Evolutionary conservation across 257 asterid species (phyloP).

Genomic region (Solanum verrucosum): DNA sequence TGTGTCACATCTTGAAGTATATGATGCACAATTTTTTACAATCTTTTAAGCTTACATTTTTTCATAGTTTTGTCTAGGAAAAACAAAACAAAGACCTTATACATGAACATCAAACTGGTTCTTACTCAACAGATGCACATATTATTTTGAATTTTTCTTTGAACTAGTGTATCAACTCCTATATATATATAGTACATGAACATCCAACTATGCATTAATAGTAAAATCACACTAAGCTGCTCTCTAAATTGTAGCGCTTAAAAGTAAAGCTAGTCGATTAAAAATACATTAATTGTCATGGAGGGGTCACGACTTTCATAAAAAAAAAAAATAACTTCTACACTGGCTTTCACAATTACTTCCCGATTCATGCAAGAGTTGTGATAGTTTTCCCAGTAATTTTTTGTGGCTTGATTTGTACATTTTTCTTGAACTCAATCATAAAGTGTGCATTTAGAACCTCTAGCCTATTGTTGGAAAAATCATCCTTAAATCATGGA

Average conservation of each 20-base stretch:
- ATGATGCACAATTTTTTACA: too few species aligned
- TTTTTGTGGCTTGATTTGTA: background rate
- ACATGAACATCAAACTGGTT: too few species aligned
- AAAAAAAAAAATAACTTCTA: too few species aligned
- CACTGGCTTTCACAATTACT: too few species aligned
- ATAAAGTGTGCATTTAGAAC: background rate
- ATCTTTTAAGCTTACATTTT: too few species aligned
- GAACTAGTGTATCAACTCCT: background rate
- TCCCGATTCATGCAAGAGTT: background rate
- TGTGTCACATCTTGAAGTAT: too few species aligned
- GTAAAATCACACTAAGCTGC: background rate
- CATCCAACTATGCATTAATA: too few species aligned
- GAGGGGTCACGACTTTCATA: too few species aligned
- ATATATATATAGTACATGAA: background rate
- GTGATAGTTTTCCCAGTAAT: background rate
- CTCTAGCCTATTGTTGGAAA: background rate
- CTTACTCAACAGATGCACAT: background rate
- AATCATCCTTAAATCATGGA: background rate
- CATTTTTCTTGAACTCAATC: background rate
- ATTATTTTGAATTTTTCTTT: background rate
- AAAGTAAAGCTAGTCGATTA: background rate
- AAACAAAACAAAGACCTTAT: too few species aligned
- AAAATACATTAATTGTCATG: background rate
- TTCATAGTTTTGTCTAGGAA: background rate
- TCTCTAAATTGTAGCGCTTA: background rate